Conservation (phyloP, 73 alveolate genomes). For the Paramecium primaurelia region DNA sequence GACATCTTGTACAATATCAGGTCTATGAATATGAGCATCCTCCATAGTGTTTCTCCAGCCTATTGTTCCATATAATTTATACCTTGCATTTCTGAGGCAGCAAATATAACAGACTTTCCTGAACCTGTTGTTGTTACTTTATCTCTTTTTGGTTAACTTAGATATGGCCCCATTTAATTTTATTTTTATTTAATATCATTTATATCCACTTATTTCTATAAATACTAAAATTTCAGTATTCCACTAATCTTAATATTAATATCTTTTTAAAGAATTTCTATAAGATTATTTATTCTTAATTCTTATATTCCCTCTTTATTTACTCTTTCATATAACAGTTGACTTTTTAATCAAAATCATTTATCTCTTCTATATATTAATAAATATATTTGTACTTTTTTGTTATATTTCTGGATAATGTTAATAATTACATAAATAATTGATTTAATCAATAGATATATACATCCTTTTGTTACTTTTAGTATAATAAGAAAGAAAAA, state of each 20-base stretch:
- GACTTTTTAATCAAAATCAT: not conserved
- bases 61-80: not conserved
- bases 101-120: constrained; percentile 56
- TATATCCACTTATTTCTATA: not conserved
- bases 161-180: constrained; percentile 73
- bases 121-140: constrained; percentile 58
- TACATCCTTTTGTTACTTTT: not conserved
- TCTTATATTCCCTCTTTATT: not conserved
- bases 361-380: no score
- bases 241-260: not conserved
- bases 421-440: not conserved
- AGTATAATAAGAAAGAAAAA: not conserved
- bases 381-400: not conserved
- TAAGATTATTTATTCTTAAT: not conserved
- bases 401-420: not conserved
- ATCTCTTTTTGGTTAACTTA: constrained; percentile 65
- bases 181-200: not conserved
- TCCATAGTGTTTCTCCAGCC: constrained; percentile 80
- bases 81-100: constrained; percentile 91
- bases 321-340: not conserved
- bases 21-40: constrained; percentile 68
- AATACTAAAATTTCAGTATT: not conserved
- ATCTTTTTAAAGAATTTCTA: not conserved
- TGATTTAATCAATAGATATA: no score
- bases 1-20: constrained; percentile 6